Percentiles rank a stretch among this genome's conserved stretches.
phyloP scores from a whole-genome alignment of 1,284 basidiomycete species.

The Rhodotorula sp. region DNA sequence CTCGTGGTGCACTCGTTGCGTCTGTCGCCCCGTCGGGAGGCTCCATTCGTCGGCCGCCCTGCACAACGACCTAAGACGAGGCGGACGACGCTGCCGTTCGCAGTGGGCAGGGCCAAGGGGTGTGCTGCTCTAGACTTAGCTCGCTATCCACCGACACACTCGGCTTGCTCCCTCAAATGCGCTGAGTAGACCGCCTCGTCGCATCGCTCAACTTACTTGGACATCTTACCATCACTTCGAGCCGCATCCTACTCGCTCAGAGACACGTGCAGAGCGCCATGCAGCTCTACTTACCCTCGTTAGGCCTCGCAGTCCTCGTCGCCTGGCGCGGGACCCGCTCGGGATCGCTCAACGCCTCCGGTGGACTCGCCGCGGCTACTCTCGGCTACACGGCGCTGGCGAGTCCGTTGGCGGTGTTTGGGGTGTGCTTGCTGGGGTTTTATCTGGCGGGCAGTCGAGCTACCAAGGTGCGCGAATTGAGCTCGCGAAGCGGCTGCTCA shows the following conservation, averaged over 20 bases:
- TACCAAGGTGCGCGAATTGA: constrained; percentile 55
- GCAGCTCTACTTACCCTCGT: not conserved
- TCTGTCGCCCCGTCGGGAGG: too few species aligned
- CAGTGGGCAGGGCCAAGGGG: too few species aligned
- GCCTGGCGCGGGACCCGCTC: constrained; percentile 53
- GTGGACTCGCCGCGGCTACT: constrained; percentile 71
- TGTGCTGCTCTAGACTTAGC: too few species aligned
- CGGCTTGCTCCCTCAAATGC: too few species aligned
- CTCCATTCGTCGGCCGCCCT: too few species aligned
- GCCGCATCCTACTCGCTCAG: too few species aligned
- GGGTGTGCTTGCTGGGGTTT: constrained; percentile 71
- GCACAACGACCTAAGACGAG: too few species aligned
- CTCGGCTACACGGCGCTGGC: constrained; percentile 66
- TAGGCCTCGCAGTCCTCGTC: not conserved
- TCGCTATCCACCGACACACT: too few species aligned
- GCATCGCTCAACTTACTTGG: not conserved
- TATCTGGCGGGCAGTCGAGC: constrained; percentile 48
- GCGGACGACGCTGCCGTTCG: too few species aligned
- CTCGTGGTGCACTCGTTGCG: too few species aligned
- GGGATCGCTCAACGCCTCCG: constrained; percentile 53
- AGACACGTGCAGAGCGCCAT: not conserved
- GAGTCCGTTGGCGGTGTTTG: constrained; percentile 65
- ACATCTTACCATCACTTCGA: not conserved
- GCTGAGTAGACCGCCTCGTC: too few species aligned
- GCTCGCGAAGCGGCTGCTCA: too few species aligned